Evolutionary conservation across 1,284 basidiomycete genomes (phyloP).

Genomic region (Volvariella surrecta): DNA sequence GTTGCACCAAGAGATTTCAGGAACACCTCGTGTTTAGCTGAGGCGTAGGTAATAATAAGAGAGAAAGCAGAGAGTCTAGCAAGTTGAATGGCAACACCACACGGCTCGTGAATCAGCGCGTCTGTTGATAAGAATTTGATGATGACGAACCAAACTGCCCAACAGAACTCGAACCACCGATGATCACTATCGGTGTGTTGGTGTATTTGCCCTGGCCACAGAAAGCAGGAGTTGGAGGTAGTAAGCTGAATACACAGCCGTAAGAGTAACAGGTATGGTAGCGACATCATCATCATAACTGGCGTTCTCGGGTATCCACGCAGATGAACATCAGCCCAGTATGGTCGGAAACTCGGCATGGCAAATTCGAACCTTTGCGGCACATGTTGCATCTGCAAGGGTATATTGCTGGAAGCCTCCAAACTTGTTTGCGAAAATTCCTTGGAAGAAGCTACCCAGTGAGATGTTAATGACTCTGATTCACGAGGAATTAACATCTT

Average conservation of each 20-base stretch:
- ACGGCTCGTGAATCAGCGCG: too few species aligned
- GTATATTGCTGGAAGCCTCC: conserved; percentile 45
- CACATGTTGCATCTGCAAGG: conserved; percentile 28
- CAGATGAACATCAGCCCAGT: not conserved
- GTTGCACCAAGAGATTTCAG: conserved; percentile 44
- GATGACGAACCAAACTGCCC: conserved; percentile 26
- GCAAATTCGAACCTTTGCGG: conserved; percentile 28
- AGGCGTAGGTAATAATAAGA: conserved; percentile 39
- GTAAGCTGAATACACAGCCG: conserved; percentile 20
- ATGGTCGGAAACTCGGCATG: not conserved
- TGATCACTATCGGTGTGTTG: conserved; percentile 22
- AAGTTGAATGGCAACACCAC: conserved; percentile 28
- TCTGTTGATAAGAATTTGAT: not conserved
- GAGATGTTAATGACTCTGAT: conserved; percentile 13
- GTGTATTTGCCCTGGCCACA: not conserved
- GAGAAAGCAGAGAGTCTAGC: conserved; percentile 39
- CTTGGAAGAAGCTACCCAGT: conserved; percentile 31
- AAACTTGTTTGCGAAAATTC: conserved; percentile 21
- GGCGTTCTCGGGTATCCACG: conserved; percentile 29
- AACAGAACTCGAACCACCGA: conserved; percentile 29
- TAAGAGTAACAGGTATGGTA: conserved; percentile 32
- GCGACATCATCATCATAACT: conserved; percentile 35
- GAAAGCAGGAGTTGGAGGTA: not conserved
- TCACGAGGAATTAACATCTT: not conserved
- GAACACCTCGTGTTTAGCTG: conserved; percentile 28